Evolutionary conservation across 2,329 filamentous ascomycete genomes (phyloP).

Genomic region (Talaromyces funiculosus): DNA sequence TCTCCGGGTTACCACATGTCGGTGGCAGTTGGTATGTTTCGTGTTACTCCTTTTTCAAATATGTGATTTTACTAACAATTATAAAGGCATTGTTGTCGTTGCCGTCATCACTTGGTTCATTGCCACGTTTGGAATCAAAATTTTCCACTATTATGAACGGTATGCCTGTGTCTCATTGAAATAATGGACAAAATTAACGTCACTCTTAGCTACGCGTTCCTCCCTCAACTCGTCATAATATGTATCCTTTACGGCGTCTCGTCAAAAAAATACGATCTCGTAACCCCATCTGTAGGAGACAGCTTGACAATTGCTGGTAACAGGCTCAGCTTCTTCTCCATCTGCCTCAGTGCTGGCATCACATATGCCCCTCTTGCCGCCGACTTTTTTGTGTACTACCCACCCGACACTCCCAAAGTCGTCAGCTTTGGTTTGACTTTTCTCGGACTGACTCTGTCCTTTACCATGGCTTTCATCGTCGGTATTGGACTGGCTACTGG

Average conservation of each 20-base stretch:
- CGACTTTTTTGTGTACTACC: conserved; percentile 65
- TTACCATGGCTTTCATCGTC: conserved; percentile 56
- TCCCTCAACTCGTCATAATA: conserved; percentile 57
- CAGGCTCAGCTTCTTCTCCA: conserved; percentile 61
- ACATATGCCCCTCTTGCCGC: conserved; percentile 60
- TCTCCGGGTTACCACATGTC: conserved; percentile 54
- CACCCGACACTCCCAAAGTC: conserved; percentile 46
- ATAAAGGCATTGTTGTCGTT: conserved; percentile 54
- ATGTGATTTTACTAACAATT: background rate
- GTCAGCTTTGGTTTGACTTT: conserved; percentile 55
- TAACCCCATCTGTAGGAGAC: conserved; percentile 48
- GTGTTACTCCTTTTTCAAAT: background rate
- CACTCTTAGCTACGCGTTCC: conserved; percentile 51
- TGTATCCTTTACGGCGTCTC: conserved; percentile 59
- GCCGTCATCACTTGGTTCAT: conserved; percentile 59
- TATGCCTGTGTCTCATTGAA: conserved; percentile 24
- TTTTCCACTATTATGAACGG: conserved; percentile 65
- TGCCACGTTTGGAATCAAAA: conserved; percentile 61
- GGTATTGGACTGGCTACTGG: conserved; percentile 60
- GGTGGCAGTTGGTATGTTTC: conserved; percentile 53
- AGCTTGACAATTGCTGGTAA: conserved; percentile 48
- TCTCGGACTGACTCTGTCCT: conserved; percentile 52
- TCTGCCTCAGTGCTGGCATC: conserved; percentile 60
- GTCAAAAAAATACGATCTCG: conserved; percentile 54
- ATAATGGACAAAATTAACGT: background rate